Evolutionary conservation across 2,329 filamentous ascomycete species (phyloP).

Genomic region (Phoma sp.): DNA sequence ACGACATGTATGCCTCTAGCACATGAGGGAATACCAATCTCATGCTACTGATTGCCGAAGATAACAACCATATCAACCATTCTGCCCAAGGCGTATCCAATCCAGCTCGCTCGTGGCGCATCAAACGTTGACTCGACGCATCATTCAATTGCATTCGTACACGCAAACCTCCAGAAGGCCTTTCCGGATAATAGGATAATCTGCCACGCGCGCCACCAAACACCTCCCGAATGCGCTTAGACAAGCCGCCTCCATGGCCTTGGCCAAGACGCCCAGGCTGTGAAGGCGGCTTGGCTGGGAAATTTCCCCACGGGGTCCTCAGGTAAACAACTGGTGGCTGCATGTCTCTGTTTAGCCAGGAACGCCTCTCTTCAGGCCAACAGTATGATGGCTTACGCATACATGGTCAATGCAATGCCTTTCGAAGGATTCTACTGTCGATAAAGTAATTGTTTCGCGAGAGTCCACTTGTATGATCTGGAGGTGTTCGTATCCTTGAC

Average conservation of each 20-base stretch:
- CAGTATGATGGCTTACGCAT: neutral
- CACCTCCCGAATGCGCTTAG: neutral
- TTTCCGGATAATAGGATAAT: neutral
- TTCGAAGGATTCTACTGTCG: no score
- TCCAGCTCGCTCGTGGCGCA: no score
- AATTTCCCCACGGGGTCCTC: slow-evolving; percentile 1
- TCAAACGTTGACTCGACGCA: neutral
- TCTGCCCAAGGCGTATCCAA: no score
- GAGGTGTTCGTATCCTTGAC: neutral
- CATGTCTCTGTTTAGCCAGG: neutral
- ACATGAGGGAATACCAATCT: no score
- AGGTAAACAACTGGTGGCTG: neutral
- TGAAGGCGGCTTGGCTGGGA: slow-evolving; percentile 4
- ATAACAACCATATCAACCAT: no score
- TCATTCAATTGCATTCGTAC: neutral
- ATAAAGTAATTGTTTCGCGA: no score
- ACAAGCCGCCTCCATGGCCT: neutral
- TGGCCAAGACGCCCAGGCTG: neutral
- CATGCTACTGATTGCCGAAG: no score
- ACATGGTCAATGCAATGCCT: neutral
- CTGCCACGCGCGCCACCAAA: neutral
- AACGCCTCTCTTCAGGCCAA: neutral
- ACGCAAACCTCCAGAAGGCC: neutral
- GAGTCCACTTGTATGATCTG: no score
- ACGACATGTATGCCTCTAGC: no score